Percentiles rank a stretch among this genome's conserved stretches.
Evolutionary conservation across 2,329 filamentous ascomycete species (phyloP).

Genomic region (Ascosphaera aggregata): DNA sequence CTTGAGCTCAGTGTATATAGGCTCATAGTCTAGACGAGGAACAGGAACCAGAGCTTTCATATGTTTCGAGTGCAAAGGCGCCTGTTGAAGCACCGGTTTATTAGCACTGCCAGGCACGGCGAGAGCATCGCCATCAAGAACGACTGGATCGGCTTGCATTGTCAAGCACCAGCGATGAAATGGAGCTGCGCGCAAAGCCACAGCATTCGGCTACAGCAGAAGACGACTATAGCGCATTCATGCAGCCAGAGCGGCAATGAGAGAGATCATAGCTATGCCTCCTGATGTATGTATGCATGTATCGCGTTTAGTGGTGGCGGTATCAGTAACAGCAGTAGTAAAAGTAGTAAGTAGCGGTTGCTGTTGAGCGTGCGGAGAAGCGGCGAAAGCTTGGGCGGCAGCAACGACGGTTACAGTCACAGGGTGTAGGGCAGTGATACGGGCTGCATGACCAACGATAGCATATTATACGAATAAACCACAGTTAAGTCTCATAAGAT

Average conservation of each 20-base stretch:
- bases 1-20: constrained; percentile 38
- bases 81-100: constrained; percentile 12
- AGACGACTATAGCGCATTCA: background rate
- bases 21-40: constrained; percentile 38
- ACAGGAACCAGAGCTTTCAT: constrained; percentile 28
- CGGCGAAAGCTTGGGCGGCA: too few species aligned
- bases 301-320: too few species aligned
- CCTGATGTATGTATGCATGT: too few species aligned
- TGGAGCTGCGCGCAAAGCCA: constrained; percentile 11
- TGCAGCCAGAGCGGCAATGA: background rate
- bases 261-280: background rate
- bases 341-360: too few species aligned
- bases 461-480: too few species aligned
- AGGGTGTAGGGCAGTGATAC: too few species aligned
- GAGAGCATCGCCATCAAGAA: constrained; percentile 20
- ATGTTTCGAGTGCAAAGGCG: constrained; percentile 17
- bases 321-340: too few species aligned
- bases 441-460: too few species aligned
- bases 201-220: background rate
- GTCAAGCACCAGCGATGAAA: constrained; percentile 14
- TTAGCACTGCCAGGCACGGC: constrained; percentile 12
- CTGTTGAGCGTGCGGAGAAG: too few species aligned
- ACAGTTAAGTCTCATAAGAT: too few species aligned
- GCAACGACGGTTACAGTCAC: too few species aligned
- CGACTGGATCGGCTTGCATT: constrained; percentile 24